Base-by-base conservation (phyloP, 345 rosid genomes). In the Dipteronia dyeriana region DNA sequence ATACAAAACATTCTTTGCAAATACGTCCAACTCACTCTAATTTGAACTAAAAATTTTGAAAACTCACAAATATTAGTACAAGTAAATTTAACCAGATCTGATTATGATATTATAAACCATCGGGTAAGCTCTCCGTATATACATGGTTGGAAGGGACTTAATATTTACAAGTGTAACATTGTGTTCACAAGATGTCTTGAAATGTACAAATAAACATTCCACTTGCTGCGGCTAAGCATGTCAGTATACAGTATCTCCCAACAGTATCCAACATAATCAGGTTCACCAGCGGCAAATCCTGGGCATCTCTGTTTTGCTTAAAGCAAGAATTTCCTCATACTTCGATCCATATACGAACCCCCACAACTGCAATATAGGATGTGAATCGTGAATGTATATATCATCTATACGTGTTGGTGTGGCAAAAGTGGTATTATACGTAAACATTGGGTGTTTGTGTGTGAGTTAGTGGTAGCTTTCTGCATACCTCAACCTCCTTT, bases 301-400 rank as follows among this genome's bases (percentile, higher is more conserved):
- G 11, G 95, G 90, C 73, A 85, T 88, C 75, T 77, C 90, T 11
- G 75, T 88, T 86, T 83, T 85, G 87, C 94, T 90, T 64, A 79
- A 79, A 75, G 97, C 86, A 63, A 92, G 91, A 31, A 92, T 77
- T 82, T 96, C 99, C 66, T 96, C 99, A 1, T 91, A 96, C 81
- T 87, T 91, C 38, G 99, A 87, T 68, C 89, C 91, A 78, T 92
- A 83, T 3, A 94, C 95, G 79, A 96, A 96, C 23, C 98, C 97
- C 99, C 98, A 94, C 65, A 96, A 82, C 99, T 96, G 89, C 84
- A 77, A 61, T 38, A 20, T 60, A 59, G 16, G 66, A 53, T 10
- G 53, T 43, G 74, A 41, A 59, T 13, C 49, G 63, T 73, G 14
- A 43, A 29, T 31, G 19, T 41, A 23, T 26, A 60, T 45, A 23